A percentile compares a stretch with the other conserved stretches of the same genome.
These are phyloP conservation scores for Metschnikowia sp. DNA, from an alignment of 805 yeast genomes.

Conservation along the genomic window DNA sequence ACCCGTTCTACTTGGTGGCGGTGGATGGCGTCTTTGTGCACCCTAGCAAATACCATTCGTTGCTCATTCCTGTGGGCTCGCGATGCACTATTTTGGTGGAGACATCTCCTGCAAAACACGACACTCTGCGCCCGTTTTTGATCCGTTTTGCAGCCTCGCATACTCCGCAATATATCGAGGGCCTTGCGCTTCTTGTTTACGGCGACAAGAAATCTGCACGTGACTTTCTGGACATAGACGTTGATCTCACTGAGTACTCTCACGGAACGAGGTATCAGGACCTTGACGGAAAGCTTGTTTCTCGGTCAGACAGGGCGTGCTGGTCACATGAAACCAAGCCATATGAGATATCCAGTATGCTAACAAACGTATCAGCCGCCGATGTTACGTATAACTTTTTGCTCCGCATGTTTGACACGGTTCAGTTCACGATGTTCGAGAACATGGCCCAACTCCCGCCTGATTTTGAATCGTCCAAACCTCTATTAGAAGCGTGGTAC, in stretches of 20 bases:
- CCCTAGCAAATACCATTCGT: conserved; percentile 23
- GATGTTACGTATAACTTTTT: conserved; percentile 26
- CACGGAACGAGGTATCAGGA: conserved; percentile 22
- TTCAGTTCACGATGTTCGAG: conserved; percentile 24
- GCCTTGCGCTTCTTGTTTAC: conserved; percentile 23
- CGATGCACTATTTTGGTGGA: conserved; percentile 25
- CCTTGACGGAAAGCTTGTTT: conserved; percentile 19
- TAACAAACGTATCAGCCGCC: conserved; percentile 15
- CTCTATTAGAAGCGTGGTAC: conserved; percentile 11
- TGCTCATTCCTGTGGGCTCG: conserved; percentile 32
- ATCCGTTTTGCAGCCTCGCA: conserved; percentile 28
- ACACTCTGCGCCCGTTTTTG: conserved; percentile 18
- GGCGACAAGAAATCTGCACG: conserved; percentile 11
- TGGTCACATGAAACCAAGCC: conserved; percentile 22
- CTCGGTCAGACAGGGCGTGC: conserved; percentile 10
- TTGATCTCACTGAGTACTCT: not conserved
- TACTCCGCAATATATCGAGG: conserved; percentile 29
- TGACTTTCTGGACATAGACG: not conserved
- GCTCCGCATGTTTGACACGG: conserved; percentile 29
- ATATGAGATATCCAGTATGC: conserved; percentile 8
- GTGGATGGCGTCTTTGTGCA: conserved; percentile 30
- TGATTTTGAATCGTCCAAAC: conserved; percentile 26
- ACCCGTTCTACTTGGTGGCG: conserved; percentile 26
- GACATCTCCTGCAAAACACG: conserved; percentile 19
- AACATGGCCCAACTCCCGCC: conserved; percentile 17